Base-by-base conservation (phyloP, 2,329 filamentous ascomycete genomes). In the Parasarocladium wereldwijsianum region DNA sequence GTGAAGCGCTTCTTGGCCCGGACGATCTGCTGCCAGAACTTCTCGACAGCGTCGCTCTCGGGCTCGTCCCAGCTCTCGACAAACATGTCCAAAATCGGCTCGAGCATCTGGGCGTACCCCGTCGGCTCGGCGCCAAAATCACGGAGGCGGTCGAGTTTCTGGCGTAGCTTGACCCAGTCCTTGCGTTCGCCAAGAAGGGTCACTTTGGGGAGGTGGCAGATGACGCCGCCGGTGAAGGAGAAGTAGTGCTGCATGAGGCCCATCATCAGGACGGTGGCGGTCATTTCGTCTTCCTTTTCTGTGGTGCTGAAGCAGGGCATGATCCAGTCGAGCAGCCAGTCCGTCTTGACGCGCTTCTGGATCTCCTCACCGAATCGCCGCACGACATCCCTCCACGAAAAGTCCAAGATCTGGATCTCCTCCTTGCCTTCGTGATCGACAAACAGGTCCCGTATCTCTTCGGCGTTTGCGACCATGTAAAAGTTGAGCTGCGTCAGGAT, bases 401-500 rank as follows among this genome's bases (percentile, higher is more conserved):
- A 25, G 0, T 37, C 40, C 10, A 35, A 31, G 1, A 54, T 46
- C 1, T 38, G 27, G 14, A 69, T 55, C 15, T 57, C 49, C 33
- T 61, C 44, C 34, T 57, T 49, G 0, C 53, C 60, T 8, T 51
- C 32, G 31, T 64, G 59, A 6, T 51, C 38, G 6, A 68, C 63
- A 36, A 68, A 68, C 10, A 57, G 32, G 5, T 47, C 40, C 2
- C 62, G 49, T 1, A 67, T 30, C 5, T 58, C 48, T 29, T 68
- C 61, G 5, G 58, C 52, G 36, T 70, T 51, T 0, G 45, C 45
- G 17, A 57, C 54, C 47, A 68, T 58, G 43, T 60, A 69, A 31
- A 61, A 54, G 39, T 58, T 62, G 27, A 70, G 45, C 43, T 70
- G 64, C 1, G 52, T 50, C 4, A 70, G 48, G 31, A 70, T 62